Base-by-base conservation (phyloP, 352 stramenopile species). In the Phytophthora ramorum region DNA sequence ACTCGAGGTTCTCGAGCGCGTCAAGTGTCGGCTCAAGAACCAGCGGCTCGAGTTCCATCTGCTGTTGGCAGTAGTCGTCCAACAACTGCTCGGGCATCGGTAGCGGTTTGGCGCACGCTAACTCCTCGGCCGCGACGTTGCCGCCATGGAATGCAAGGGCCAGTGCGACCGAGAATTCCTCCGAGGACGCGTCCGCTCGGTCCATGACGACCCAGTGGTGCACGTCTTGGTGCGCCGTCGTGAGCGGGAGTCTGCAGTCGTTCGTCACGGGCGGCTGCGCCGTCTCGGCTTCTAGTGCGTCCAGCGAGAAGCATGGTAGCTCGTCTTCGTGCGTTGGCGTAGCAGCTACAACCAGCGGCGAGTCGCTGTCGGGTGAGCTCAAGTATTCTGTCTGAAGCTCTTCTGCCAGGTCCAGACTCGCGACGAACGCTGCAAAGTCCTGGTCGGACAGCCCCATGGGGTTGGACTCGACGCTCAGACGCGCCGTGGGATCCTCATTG, bases 141-240 rank as follows among this genome's bases (percentile, higher is more conserved):
- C 64, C 46, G 35, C 45, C 32, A 7, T 60, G 38, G 28, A 73
- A 73, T 3, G 58, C 58, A 10, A 55, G 38, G 0, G 58, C 65
- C 45, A 77, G 19, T 17, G 56, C 49, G 7, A 37, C 19, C 9
- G 64, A 71, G 40, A 74, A 61, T 34, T 61, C 69, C 16, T 74
- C 65, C 4, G 69, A 77, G 3, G 65, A 63, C 13, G 63, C 59
- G 20, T 77, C 69, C 4, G 60, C 69, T 47, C 64, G 64, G 30
- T 63, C 35, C 64, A 77, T 74, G 55, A 60, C 51, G 37, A 65
- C 64, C 55, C 67, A 72, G 45, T 77, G 69, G 20, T 74, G 59
- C 40, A 69, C 63, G 41, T 77, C 58, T 34, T 76, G 69, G 45
- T 60, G 48, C 46, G 63, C 8, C 24, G 69, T 66, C 24, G 53